A percentile compares a stretch with the other conserved stretches of the same genome.
Evolutionary conservation across 495 filamentous ascomycete species (phyloP).

Genomic region (Penicillium manginii): DNA sequence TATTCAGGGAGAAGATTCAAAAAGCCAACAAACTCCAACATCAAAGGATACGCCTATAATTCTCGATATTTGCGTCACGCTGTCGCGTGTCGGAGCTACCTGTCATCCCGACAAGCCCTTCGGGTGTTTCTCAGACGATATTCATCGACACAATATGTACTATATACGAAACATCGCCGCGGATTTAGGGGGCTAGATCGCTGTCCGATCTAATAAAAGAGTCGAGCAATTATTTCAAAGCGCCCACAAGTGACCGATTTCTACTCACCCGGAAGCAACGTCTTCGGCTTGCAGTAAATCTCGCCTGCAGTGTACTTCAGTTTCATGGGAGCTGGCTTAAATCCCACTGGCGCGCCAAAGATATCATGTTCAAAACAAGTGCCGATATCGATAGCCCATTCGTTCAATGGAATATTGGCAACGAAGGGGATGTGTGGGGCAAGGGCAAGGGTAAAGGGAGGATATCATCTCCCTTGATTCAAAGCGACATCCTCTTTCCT

Average conservation of each 20-base stretch:
- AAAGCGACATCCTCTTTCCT: conserved; percentile 31
- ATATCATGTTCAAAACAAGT: conserved; percentile 20
- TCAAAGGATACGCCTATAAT: neutral
- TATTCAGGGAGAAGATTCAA: neutral
- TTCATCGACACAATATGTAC: conserved; percentile 8
- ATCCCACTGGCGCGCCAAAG: conserved; percentile 26
- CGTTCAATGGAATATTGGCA: neutral
- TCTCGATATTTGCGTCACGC: neutral
- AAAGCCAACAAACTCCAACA: neutral
- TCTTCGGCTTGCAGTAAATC: conserved; percentile 31
- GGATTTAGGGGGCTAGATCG: neutral
- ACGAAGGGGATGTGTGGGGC: neutral
- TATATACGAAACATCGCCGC: conserved; percentile 3
- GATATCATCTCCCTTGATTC: conserved; percentile 17
- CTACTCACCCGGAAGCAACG: conserved; percentile 19
- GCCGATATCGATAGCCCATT: neutral
- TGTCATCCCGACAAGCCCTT: neutral
- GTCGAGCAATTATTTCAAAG: conserved; percentile 7
- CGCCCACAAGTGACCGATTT: neutral
- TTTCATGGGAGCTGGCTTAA: conserved; percentile 40
- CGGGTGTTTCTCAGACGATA: conserved; percentile 12
- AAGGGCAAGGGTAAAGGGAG: neutral
- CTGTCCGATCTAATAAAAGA: neutral
- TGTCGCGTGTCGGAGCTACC: neutral
- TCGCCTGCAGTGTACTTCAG: conserved; percentile 39